phyloP scores from a whole-genome alignment of 2,329 filamentous ascomycete species.

The Aspergillus felis region DNA sequence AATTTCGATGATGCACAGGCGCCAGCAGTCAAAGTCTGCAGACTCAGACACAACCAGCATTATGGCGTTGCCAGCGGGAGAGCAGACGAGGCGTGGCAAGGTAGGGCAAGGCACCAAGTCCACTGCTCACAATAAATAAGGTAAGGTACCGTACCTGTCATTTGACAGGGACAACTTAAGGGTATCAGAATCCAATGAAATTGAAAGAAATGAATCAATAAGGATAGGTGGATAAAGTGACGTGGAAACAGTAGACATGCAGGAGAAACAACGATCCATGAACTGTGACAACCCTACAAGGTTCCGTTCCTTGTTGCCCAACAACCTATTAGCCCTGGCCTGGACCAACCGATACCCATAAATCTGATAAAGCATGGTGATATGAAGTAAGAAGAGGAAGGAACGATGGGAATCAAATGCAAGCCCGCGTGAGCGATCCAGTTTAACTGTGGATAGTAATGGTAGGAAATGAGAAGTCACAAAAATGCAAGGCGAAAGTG shows the following conservation, averaged over 20 bases:
- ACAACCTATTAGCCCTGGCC: background rate
- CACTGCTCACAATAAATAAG: background rate
- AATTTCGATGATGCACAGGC: background rate
- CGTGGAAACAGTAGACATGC: slow-evolving; percentile 1
- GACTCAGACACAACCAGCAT: background rate
- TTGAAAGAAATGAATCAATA: background rate
- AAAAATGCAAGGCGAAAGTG: background rate
- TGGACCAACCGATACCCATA: background rate
- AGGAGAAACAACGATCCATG: background rate
- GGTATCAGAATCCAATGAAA: background rate
- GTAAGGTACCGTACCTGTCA: background rate
- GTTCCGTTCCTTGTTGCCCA: background rate
- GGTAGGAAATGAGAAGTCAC: background rate
- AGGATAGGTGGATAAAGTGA: slow-evolving; percentile 2
- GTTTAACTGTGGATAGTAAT: slow-evolving; percentile 5
- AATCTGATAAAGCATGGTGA: background rate
- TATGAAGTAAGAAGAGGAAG: background rate
- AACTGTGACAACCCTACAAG: background rate
- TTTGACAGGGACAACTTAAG: background rate
- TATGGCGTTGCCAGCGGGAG: background rate
- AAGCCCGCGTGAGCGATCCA: slow-evolving; percentile 13
- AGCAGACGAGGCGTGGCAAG: background rate
- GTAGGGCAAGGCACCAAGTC: background rate
- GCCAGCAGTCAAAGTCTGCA: background rate
- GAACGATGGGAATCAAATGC: slow-evolving; percentile 8